phyloP scores from a whole-genome alignment of 129 eudicot species.

The Solidago caesia region DNA sequence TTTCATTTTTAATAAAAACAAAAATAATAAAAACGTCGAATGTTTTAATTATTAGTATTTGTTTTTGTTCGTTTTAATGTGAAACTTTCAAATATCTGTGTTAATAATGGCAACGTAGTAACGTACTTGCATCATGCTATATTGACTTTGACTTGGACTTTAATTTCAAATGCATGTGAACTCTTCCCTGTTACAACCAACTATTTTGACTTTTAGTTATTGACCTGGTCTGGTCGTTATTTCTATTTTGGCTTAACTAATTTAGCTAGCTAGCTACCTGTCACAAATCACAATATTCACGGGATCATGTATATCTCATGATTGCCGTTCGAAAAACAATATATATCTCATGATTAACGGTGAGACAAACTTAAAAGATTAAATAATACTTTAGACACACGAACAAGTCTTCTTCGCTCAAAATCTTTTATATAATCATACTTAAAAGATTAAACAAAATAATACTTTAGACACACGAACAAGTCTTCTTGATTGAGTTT shows the following conservation, averaged over 20 bases:
- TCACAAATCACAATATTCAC: constrained; percentile 16
- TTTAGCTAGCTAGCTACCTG: constrained; percentile 7
- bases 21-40: too few species aligned
- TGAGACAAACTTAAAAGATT: not conserved
- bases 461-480: too few species aligned
- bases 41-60: too few species aligned
- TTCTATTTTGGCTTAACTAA: not conserved
- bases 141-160: constrained; percentile 32
- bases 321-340: not conserved
- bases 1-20: too few species aligned
- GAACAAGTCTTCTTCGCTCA: constrained; percentile 10
- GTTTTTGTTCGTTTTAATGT: too few species aligned
- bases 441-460: too few species aligned
- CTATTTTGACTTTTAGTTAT: constrained; percentile 17
- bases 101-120: constrained; percentile 14
- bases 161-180: constrained; percentile 22
- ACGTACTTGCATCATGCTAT: constrained; percentile 20
- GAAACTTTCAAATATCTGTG: not conserved
- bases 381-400: not conserved
- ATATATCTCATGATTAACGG: not conserved
- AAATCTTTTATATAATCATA: not conserved
- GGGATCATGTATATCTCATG: constrained; percentile 2
- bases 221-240: constrained; percentile 22
- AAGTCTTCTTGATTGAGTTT: too few species aligned
- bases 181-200: not conserved